Evolutionary conservation across 371 early-diverging fungal species (phyloP).

Genomic region (Apophysomyces trapeziformis): DNA sequence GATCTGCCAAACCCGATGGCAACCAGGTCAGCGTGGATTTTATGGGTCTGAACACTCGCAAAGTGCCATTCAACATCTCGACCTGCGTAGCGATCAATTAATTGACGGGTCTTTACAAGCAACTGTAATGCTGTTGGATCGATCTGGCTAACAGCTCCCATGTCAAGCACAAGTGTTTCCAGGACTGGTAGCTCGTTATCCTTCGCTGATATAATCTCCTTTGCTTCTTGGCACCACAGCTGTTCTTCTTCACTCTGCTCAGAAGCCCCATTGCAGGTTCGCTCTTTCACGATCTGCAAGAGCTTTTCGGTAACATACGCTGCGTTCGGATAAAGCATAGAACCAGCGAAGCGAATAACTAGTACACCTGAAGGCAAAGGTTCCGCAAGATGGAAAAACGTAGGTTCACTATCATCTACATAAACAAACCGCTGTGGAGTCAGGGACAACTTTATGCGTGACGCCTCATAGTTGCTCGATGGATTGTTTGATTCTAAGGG

Average conservation of each 20-base stretch:
- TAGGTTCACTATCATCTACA: constrained; percentile 25
- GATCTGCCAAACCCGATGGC: constrained; percentile 14
- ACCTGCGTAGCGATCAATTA: constrained; percentile 38
- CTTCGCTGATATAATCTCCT: background rate
- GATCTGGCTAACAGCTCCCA: constrained; percentile 68
- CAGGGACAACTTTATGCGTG: background rate
- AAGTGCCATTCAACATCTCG: constrained; percentile 37
- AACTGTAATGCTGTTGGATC: constrained; percentile 79
- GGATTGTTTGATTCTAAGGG: background rate
- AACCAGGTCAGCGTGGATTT: constrained; percentile 15
- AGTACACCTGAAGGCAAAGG: constrained; percentile 27
- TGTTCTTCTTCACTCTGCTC: background rate
- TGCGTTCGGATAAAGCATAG: constrained; percentile 30
- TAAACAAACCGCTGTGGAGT: constrained; percentile 18
- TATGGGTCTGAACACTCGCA: constrained; percentile 11
- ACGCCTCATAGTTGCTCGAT: background rate
- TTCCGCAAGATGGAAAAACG: constrained; percentile 13
- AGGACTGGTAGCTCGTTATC: constrained; percentile 44
- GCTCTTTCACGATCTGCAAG: constrained; percentile 11
- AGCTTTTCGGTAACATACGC: constrained; percentile 21
- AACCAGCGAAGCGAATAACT: constrained; percentile 13
- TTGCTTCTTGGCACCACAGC: constrained; percentile 11
- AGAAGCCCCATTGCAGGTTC: constrained; percentile 16
- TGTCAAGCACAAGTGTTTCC: constrained; percentile 74
- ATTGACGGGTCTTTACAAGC: constrained; percentile 49